Base-by-base conservation (phyloP, 805 yeast genomes). In the Sungouiella thailandica region DNA sequence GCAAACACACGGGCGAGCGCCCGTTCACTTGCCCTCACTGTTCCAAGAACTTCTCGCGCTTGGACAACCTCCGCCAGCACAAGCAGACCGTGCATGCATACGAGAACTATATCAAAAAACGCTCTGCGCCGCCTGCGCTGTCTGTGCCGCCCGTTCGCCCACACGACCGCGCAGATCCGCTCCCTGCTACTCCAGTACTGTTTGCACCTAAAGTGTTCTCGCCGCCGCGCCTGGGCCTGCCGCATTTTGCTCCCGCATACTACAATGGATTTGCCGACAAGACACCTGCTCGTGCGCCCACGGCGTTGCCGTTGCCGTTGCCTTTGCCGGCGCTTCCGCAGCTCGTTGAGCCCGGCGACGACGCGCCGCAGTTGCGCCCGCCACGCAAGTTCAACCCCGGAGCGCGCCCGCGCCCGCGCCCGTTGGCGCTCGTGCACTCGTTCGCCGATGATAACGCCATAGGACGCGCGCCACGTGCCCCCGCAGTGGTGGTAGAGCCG, bases 1-100 rank as follows among this genome's bases (percentile, higher is more conserved):
- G 96, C 38, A 89, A 88, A 50, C 97, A 88, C 56, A 89, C 96
- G 1, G 97, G 96, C 27, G 97, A 88, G 57, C 68, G 95, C 37
- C 97, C 97, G 2, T 88, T 87, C 56, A 78, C 83, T 34, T 88
- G 97, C 57, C 82, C 81, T 31, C 83, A 82, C 55, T 85, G 95
- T 55, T 67, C 78, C 22, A 78, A 88, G 52, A 73, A 77, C 52
- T 88, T 88, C 54, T 79, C 88, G 12, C 70, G 97, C 29, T 62
- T 89, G 39, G 97, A 89, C 58, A 89, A 89, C 55, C 68, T 89
- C 41, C 72, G 96, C 40, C 97, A 89, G 61, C 97, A 88, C 61
- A 82, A 83, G 40, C 94, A 87, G 52, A 83, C 96, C 2, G 72
- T 67, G 25, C 72, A 67, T 41, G 70, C 72, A 7, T 66, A 62